phyloP scores from a whole-genome alignment of 441 rosid species.

The Adansonia madagascariensis region DNA sequence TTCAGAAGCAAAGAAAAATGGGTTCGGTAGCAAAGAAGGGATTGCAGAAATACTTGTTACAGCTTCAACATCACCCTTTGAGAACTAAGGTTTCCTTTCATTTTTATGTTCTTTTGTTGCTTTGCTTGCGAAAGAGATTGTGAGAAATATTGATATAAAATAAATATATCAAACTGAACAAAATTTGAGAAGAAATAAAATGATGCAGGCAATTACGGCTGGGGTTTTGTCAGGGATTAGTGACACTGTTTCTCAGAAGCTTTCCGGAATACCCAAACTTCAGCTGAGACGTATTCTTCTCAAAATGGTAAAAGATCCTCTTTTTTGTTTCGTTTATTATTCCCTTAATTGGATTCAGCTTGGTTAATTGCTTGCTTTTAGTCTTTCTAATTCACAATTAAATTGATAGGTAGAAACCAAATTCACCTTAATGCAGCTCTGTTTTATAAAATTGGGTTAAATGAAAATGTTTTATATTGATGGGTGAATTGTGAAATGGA shows the following conservation, averaged over 20 bases:
- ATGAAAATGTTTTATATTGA: neutral
- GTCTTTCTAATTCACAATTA: neutral
- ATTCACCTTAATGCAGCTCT: neutral
- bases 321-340: neutral
- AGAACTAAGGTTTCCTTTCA: conserved; percentile 43
- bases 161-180: neutral
- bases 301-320: conserved; percentile 63
- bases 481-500: neutral
- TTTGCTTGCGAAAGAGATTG: too few relatives aligned
- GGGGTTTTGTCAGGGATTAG: conserved; percentile 81
- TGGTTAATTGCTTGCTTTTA: conserved; percentile 4
- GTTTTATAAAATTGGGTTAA: neutral
- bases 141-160: too few relatives aligned
- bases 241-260: conserved; percentile 78
- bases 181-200: neutral
- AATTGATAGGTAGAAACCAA: neutral
- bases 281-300: conserved; percentile 79
- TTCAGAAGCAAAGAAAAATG: conserved; percentile 37
- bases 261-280: conserved; percentile 82
- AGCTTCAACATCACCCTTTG: conserved; percentile 77
- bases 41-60: conserved; percentile 63
- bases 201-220: conserved; percentile 78
- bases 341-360: neutral
- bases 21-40: conserved; percentile 68
- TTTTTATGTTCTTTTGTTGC: too few relatives aligned